phyloP scores from a whole-genome alignment of 495 filamentous ascomycete species.

The Emericellopsis terricola region DNA sequence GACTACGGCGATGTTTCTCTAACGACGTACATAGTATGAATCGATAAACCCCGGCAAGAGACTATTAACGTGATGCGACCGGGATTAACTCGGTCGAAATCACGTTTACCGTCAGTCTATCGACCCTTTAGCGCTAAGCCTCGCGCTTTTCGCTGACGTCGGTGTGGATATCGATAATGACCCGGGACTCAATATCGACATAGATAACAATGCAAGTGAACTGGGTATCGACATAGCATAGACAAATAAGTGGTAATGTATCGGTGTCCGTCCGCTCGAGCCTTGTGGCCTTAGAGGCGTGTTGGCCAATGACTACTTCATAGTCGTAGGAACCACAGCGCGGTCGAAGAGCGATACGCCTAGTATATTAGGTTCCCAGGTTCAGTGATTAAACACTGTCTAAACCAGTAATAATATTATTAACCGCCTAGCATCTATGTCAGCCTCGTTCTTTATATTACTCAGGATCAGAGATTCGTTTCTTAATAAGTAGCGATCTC shows the following conservation, averaged over 20 bases:
- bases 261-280: constrained; percentile 21
- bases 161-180: constrained; percentile 8
- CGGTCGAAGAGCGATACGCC: constrained; percentile 11
- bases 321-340: constrained; percentile 33
- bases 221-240: constrained; percentile 15
- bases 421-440: constrained; percentile 16
- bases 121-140: constrained; percentile 20
- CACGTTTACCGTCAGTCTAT: constrained; percentile 23
- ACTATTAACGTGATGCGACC: constrained; percentile 3
- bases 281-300: constrained; percentile 48
- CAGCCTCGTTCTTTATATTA: constrained; percentile 14
- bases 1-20: constrained; percentile 27
- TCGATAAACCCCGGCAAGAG: constrained; percentile 6
- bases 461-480: not conserved
- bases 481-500: not conserved
- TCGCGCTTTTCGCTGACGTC: constrained; percentile 4
- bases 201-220: constrained; percentile 8
- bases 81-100: constrained; percentile 5
- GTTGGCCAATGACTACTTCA: constrained; percentile 48
- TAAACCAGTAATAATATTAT: constrained; percentile 16
- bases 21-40: constrained; percentile 20
- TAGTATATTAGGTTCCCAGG: too few species aligned
- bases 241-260: constrained; percentile 12
- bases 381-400: too few species aligned
- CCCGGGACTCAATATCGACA: constrained; percentile 4